Evolutionary conservation across 2,329 filamentous ascomycete species (phyloP).

Genomic region (Pestalotiopsis sp.): DNA sequence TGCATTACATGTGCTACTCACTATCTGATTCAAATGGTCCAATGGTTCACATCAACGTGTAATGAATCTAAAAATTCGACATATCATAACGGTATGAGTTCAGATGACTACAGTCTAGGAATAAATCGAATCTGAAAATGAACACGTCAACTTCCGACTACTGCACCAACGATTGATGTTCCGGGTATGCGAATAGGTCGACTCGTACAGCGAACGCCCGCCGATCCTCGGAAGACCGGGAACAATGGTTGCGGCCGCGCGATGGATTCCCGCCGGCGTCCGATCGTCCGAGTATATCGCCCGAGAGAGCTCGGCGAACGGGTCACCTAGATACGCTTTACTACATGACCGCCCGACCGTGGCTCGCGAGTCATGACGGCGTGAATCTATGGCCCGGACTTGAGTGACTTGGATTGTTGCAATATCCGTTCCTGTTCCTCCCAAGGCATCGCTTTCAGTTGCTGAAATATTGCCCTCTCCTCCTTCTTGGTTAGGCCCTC

Average conservation of each 20-base stretch:
- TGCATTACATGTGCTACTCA: too few species aligned
- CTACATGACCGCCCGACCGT: neutral
- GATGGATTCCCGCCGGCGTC: neutral
- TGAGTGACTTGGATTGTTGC: neutral
- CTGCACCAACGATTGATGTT: too few species aligned
- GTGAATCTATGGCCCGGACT: neutral
- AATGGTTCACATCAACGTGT: too few species aligned
- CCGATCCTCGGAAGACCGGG: neutral
- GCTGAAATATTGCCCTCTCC: constrained; percentile 1
- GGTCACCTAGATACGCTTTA: too few species aligned
- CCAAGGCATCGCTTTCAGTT: constrained; percentile 2
- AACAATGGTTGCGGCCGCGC: neutral
- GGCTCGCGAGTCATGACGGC: neutral
- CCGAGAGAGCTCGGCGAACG: neutral
- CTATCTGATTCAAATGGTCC: too few species aligned
- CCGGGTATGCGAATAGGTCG: too few species aligned
- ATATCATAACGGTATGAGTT: too few species aligned
- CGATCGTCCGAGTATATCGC: neutral
- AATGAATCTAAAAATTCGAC: too few species aligned
- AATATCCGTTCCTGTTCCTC: neutral
- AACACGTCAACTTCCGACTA: too few species aligned
- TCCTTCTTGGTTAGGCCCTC: neutral
- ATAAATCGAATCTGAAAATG: too few species aligned
- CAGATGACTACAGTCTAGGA: too few species aligned
- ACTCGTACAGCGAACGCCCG: neutral